Evolutionary conservation across 306 rosid genomes (phyloP).

Genomic region (Trifolium subterraneum): DNA sequence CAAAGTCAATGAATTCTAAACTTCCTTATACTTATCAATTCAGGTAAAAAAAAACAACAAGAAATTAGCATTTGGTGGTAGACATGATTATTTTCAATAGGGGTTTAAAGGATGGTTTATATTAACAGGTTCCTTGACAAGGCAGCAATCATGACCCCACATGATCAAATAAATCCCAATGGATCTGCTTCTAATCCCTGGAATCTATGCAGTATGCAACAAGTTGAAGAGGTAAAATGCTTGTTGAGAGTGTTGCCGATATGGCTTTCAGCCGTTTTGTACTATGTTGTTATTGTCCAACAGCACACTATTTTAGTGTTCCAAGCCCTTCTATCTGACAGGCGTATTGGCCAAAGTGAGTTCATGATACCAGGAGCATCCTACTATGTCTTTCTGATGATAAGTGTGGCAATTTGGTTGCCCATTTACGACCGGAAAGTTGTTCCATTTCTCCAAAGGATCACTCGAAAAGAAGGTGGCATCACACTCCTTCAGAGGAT

Average conservation of each 20-base stretch:
- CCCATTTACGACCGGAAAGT: slow-evolving; percentile 73
- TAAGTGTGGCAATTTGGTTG: slow-evolving; percentile 66
- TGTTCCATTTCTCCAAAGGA: slow-evolving; percentile 62
- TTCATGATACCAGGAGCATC: slow-evolving; percentile 86
- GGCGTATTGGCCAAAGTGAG: slow-evolving; percentile 56
- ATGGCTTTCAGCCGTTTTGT: slow-evolving; percentile 64
- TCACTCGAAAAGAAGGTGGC: slow-evolving; percentile 74
- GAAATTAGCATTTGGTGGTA: slow-evolving; percentile 26
- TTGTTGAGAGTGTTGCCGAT: slow-evolving; percentile 77
- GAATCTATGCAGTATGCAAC: slow-evolving; percentile 78
- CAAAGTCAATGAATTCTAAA: slow-evolving; percentile 63
- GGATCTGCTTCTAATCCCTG: slow-evolving; percentile 80
- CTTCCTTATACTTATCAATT: slow-evolving; percentile 73
- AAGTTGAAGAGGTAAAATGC: slow-evolving; percentile 94
- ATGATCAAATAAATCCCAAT: slow-evolving; percentile 63
- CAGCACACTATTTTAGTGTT: slow-evolving; percentile 68
- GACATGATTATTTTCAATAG: slow-evolving; percentile 32
- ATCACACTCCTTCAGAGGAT: slow-evolving; percentile 83
- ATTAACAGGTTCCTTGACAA: slow-evolving; percentile 76
- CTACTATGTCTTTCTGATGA: slow-evolving; percentile 70
- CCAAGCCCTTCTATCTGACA: slow-evolving; percentile 82
- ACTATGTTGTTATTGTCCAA: slow-evolving; percentile 58
- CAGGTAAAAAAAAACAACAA: slow-evolving; percentile 54
- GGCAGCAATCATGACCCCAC: slow-evolving; percentile 70
- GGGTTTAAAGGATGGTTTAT: slow-evolving; percentile 41